phyloP scores from a whole-genome alignment of 768 basidiomycete genomes.

The Amanita molliuscula region DNA sequence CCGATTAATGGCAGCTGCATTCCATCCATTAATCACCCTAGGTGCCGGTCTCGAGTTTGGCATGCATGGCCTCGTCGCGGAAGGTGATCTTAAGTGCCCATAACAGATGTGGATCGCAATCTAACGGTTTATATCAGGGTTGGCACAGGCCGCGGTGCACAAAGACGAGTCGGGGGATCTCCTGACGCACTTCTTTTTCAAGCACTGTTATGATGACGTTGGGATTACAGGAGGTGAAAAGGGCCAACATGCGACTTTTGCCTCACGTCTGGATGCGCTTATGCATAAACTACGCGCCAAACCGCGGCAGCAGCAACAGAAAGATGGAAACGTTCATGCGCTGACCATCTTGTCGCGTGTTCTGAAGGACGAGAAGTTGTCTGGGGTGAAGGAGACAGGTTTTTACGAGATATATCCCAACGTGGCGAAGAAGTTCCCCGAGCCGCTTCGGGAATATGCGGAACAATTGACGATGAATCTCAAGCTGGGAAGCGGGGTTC shows the following conservation, averaged over 20 bases:
- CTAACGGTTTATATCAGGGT: neutral
- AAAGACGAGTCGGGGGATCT: neutral
- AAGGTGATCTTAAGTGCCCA: neutral
- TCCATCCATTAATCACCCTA: constrained; percentile 44
- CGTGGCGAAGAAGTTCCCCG: constrained; percentile 21
- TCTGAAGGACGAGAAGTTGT: constrained; percentile 27
- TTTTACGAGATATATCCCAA: constrained; percentile 15
- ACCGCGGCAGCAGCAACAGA: constrained; percentile 3
- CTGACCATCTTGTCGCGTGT: constrained; percentile 36
- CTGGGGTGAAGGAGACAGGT: constrained; percentile 3
- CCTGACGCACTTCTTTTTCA: neutral
- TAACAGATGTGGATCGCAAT: neutral
- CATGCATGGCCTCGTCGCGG: constrained; percentile 28
- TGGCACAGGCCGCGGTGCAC: constrained; percentile 7
- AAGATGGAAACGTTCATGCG: constrained; percentile 20
- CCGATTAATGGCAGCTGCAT: constrained; percentile 31
- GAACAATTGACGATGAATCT: constrained; percentile 16
- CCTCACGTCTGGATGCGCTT: neutral
- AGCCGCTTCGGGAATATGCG: constrained; percentile 20
- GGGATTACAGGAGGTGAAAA: neutral
- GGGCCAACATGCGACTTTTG: neutral
- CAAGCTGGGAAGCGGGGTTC: neutral
- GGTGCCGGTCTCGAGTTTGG: constrained; percentile 45
- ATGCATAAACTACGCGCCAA: constrained; percentile 2
- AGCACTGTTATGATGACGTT: constrained; percentile 1